Percentiles rank a stretch among this genome's conserved stretches.
phyloP scores from a whole-genome alignment of 2,329 filamentous ascomycete genomes.

The Cytospora piceicola region DNA sequence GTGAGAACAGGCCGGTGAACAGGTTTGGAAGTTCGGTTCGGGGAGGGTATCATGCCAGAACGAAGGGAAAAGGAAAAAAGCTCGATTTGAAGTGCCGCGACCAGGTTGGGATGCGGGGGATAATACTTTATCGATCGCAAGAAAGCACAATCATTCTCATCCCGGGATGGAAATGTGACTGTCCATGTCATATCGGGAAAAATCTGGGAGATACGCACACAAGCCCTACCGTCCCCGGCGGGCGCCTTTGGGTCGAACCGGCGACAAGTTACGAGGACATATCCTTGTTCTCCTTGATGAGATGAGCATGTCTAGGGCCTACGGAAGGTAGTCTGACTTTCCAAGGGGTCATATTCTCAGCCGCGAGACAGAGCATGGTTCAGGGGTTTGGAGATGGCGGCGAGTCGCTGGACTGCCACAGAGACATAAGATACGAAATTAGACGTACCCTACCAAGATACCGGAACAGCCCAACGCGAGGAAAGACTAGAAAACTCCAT shows the following conservation, averaged over 20 bases:
- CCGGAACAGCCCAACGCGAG: background rate
- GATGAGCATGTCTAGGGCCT: constrained; percentile 24
- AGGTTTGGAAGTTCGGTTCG: constrained; percentile 1
- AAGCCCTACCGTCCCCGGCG: constrained; percentile 1
- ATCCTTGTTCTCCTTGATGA: constrained; percentile 21
- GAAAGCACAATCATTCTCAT: background rate
- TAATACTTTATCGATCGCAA: constrained; percentile 4
- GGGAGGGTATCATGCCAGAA: background rate
- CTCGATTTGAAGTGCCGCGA: constrained; percentile 5
- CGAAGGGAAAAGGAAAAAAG: constrained; percentile 18
- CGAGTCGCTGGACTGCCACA: constrained; percentile 6
- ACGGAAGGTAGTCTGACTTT: constrained; percentile 18
- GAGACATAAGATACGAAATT: constrained; percentile 1
- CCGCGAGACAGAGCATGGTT: constrained; percentile 25
- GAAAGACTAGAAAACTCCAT: constrained; percentile 15
- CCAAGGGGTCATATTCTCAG: constrained; percentile 19
- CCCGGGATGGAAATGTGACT: constrained; percentile 11
- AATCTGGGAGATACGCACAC: constrained; percentile 16
- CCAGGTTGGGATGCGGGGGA: constrained; percentile 17
- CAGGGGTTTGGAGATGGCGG: constrained; percentile 14
- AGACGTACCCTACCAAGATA: constrained; percentile 14
- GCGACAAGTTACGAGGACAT: constrained; percentile 2
- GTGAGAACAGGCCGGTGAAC: background rate
- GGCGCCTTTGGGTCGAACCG: constrained; percentile 9
- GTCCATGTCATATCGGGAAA: constrained; percentile 21